A percentile compares a stretch with the other conserved stretches of the same genome.
These are phyloP conservation scores for Leishmania turanica DNA, from an alignment of 208 protist genomes.

Conservation along the genomic window DNA sequence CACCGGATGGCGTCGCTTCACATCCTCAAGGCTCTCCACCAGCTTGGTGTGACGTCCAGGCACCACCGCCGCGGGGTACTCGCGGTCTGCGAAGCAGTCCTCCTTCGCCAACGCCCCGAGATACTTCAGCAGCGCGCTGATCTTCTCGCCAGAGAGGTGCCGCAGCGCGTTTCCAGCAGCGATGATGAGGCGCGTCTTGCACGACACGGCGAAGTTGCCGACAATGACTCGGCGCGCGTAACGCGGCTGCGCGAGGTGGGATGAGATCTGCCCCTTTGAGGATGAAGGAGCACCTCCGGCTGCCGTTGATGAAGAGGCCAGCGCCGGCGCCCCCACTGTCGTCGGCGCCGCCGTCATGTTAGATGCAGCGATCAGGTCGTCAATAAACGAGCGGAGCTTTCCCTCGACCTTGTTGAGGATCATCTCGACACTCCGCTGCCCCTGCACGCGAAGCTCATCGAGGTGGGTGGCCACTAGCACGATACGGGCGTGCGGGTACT, in stretches of 20 bases:
- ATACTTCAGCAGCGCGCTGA: constrained; percentile 70
- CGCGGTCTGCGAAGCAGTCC: constrained; percentile 71
- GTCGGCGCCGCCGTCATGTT: constrained; percentile 20
- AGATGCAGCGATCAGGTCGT: constrained; percentile 42
- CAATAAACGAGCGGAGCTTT: constrained; percentile 66
- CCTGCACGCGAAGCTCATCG: constrained; percentile 86
- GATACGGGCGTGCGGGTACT: constrained; percentile 75
- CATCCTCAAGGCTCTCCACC: constrained; percentile 55
- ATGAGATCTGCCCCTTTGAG: constrained; percentile 1
- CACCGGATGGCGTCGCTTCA: constrained; percentile 55
- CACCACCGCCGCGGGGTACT: constrained; percentile 71
- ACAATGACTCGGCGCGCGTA: constrained; percentile 47
- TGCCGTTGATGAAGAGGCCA: background rate
- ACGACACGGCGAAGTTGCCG: constrained; percentile 90
- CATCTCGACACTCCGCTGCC: constrained; percentile 83
- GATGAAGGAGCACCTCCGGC: background rate
- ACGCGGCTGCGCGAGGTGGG: constrained; percentile 8
- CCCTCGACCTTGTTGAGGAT: constrained; percentile 83
- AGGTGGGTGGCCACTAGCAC: constrained; percentile 89
- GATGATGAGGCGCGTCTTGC: constrained; percentile 80
- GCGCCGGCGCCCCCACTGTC: background rate
- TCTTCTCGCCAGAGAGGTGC: constrained; percentile 61
- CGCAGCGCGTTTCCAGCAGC: constrained; percentile 57
- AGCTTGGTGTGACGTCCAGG: constrained; percentile 75
- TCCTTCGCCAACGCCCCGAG: constrained; percentile 61